Evolutionary conservation across 108 stramenopile genomes (phyloP), one percentile per base, ranked within the genome.

Genomic region (Schizochytrium sp.): DNA sequence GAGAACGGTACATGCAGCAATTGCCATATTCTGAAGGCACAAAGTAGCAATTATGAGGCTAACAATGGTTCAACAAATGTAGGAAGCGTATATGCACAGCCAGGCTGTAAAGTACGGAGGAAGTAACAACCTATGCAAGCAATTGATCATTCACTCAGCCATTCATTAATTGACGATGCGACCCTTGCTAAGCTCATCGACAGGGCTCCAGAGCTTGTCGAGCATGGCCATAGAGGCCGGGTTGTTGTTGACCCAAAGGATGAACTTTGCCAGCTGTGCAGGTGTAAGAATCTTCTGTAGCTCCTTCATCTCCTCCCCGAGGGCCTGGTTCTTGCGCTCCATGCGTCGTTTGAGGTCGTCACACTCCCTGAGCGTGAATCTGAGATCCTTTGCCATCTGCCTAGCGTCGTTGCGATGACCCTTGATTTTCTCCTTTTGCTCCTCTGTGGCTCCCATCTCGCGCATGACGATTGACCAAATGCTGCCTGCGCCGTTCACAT

Each of bases 211-310:
- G 47, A 98, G 90, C 93, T 96, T 96, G 88, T 98, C 96, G 41
- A 98, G 92, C 97, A 98, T 98, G 90, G 96, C 96, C 94, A 98
- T 97, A 73, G 95, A 96, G 10, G 96, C 97, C 45, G 95, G 92
- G 89, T 98, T 98, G 83, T 95, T 95, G 69, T 95, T 94, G 45
- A 96, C 95, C 97, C 97, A 98, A 8, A 98, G 95, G 42, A 98
- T 93, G 89, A 98, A 98, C 89, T 96, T 97, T 28, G 97, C 97
- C 5, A 96, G 95, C 90, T 98, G 97, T 5, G 93, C 95, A 2
- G 96, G 96, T 8, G 96, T 95, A 64, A 97, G 91, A 64, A 96
- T 95, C 45, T 91, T 88, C 40, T 96, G 95, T 15, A 98, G 90
- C 89, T 93, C 92, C 61, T 94, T 90, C 93, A 98, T 96, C 90